Evolutionary conservation across 306 rosid species (phyloP).

Genomic region (Cicer pinnatifidum): DNA sequence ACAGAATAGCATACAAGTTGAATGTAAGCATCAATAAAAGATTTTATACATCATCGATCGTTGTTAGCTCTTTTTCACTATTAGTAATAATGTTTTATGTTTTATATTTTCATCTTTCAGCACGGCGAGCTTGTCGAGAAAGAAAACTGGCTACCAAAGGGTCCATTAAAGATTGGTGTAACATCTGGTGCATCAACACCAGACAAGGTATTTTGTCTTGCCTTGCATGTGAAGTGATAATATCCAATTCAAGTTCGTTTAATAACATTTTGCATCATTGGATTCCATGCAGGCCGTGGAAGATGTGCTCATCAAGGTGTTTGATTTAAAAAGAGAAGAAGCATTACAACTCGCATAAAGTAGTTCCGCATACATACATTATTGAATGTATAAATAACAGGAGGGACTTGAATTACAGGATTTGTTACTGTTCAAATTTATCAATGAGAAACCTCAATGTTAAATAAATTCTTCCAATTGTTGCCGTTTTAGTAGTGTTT

Average conservation of each 20-base stretch:
- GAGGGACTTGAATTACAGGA: constrained; percentile 9
- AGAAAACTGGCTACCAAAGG: constrained; percentile 84
- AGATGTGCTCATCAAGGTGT: constrained; percentile 79
- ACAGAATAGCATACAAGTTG: constrained; percentile 77
- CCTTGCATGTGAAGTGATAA: not conserved
- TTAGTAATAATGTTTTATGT: not conserved
- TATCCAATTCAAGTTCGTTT: not conserved
- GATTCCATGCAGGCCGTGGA: constrained; percentile 69
- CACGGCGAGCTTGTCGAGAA: constrained; percentile 96
- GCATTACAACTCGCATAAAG: constrained; percentile 61
- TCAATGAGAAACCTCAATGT: constrained; percentile 34
- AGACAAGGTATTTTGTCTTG: constrained; percentile 75
- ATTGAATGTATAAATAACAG: constrained; percentile 44
- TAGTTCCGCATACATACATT: constrained; percentile 38
- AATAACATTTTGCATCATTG: not conserved
- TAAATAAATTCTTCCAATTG: constrained; percentile 10
- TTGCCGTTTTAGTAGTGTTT: not conserved
- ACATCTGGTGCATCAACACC: constrained; percentile 99
- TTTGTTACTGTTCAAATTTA: constrained; percentile 34
- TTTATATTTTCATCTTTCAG: constrained; percentile 48
- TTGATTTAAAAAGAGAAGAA: constrained; percentile 83
- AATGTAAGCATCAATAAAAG: constrained; percentile 60
- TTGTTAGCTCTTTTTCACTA: constrained; percentile 28
- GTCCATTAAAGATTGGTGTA: constrained; percentile 85
- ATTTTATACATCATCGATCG: constrained; percentile 12